Evolutionary conservation across 306 rosid genomes (phyloP).

Genomic region (Corylus avellana): DNA sequence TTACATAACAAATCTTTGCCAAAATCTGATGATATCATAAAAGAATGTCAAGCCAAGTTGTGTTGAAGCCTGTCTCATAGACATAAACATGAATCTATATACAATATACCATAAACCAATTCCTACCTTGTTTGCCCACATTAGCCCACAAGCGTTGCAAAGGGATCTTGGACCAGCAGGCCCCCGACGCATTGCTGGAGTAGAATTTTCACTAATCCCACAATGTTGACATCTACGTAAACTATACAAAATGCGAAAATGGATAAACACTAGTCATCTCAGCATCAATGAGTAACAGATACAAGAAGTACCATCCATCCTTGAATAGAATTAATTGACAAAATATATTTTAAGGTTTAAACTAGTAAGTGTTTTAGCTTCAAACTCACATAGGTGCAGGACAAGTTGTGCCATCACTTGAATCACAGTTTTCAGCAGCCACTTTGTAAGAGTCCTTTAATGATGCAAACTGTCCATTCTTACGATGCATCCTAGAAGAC

Average conservation of each 20-base stretch:
- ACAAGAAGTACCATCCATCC: background rate
- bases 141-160: slow-evolving; percentile 63
- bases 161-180: slow-evolving; percentile 62
- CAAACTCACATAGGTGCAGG: slow-evolving; percentile 62
- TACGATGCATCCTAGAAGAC: slow-evolving; percentile 68
- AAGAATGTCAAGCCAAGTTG: background rate
- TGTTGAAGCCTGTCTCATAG: background rate
- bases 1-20: background rate
- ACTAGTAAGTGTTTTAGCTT: slow-evolving; percentile 23
- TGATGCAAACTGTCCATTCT: slow-evolving; percentile 80
- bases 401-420: slow-evolving; percentile 52
- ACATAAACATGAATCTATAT: background rate
- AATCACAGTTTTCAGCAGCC: slow-evolving; percentile 55
- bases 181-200: slow-evolving; percentile 72
- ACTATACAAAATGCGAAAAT: slow-evolving; percentile 31
- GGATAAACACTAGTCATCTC: slow-evolving; percentile 14
- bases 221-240: slow-evolving; percentile 58
- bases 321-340: background rate
- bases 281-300: slow-evolving; percentile 12
- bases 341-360: background rate
- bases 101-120: background rate
- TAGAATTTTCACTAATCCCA: slow-evolving; percentile 57
- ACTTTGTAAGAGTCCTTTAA: slow-evolving; percentile 52
- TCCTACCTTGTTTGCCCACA: slow-evolving; percentile 44
- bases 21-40: background rate